Evolutionary conservation across 2,329 filamentous ascomycete genomes (phyloP), one percentile per base, ranked within the genome.

Genomic region (Simplicillium sp.): DNA sequence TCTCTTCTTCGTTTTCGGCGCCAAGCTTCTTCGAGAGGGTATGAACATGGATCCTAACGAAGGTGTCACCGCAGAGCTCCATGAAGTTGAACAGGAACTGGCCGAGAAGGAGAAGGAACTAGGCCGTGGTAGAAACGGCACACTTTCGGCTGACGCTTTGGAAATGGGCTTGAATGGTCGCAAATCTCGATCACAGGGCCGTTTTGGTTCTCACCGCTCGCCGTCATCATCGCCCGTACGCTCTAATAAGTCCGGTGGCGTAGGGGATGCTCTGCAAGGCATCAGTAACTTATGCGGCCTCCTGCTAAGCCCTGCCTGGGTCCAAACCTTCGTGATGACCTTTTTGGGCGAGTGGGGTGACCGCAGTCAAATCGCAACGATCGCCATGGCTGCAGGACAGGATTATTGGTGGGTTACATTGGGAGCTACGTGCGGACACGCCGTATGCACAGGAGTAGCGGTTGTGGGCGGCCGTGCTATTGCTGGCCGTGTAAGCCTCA

Each of bases 391-490:
- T 38, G 90, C 92, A 29, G 92, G 92, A 15, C 87, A 94, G 61
- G 92, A 98, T 59, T 98, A 97, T 62, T 97, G 90, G 90, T 96
- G 88, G 85, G 92, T 98, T 29, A 96, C 88, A 4, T 71, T 88
- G 36, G 92, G 92, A 44, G 90, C 92, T 2, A 77, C 92, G 29
- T 71, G 77, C 36, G 92, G 92, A 9, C 92, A 98, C 61, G 84
- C 78, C 36, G 77, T 90, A 49, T 98, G 92, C 67, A 97, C 92
- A 7, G 83, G 85, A 36, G 82, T 87, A 16, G 92, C 92, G 34
- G 92, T 98, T 32, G 73, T 98, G 45, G 92, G 92, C 34, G 92
- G 92, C 11, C 76, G 87, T 53, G 90, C 92, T 39, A 86, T 98
- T 60, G 92, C 92, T 34, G 92, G 92, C 28, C 83, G 76, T 58